Percentiles rank a stretch among this genome's conserved stretches.
These are phyloP conservation scores for Allium sativum DNA, from an alignment of 106 monocot species.

Conservation along the genomic window DNA sequence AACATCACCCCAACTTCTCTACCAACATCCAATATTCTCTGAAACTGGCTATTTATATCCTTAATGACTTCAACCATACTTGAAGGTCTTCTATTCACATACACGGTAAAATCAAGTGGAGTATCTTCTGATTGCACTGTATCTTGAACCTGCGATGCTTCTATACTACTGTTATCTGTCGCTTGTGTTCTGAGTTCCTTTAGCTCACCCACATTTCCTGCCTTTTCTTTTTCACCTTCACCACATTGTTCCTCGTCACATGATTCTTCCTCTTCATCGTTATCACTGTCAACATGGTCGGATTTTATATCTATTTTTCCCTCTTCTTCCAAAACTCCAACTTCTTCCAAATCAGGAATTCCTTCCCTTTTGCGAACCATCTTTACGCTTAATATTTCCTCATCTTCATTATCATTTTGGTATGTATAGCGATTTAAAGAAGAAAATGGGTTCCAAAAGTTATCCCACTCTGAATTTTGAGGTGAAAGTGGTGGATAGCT, in stretches of 20 bases:
- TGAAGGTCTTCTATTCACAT: conserved; percentile 60
- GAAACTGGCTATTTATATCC: conserved; percentile 68
- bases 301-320: conserved; percentile 19
- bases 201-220: background rate
- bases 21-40: conserved; percentile 54
- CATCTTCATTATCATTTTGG: conserved; percentile 37
- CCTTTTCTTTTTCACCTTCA: conserved; percentile 8
- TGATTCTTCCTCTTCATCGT: conserved; percentile 8
- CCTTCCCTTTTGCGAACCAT: conserved; percentile 58
- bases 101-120: conserved; percentile 72
- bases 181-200: conserved; percentile 13
- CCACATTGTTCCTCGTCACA: background rate
- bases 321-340: conserved; percentile 17
- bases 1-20: conserved; percentile 72
- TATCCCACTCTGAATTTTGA: conserved; percentile 49
- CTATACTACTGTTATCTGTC: conserved; percentile 2
- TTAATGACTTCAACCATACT: conserved; percentile 74
- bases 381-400: conserved; percentile 21
- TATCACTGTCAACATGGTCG: conserved; percentile 3
- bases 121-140: conserved; percentile 32
- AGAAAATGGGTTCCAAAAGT: conserved; percentile 72
- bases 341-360: conserved; percentile 71
- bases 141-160: conserved; percentile 15
- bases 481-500: conserved; percentile 46
- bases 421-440: conserved; percentile 32